Percentiles rank a stretch among this genome's conserved stretches.
phyloP scores from a whole-genome alignment of 1,284 basidiomycete species.

The Omphalotus olearius region DNA sequence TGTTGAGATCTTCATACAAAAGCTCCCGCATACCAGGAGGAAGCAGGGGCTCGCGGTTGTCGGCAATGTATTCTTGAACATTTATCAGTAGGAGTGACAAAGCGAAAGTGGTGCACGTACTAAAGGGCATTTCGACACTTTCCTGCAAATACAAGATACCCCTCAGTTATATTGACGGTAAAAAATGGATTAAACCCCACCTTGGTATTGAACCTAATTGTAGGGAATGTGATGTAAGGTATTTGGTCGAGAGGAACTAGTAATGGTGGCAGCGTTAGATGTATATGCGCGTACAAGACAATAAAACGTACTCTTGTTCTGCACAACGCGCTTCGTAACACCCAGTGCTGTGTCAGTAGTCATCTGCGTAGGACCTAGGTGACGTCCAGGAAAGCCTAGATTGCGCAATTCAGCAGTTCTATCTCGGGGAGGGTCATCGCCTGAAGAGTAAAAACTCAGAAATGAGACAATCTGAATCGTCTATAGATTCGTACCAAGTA shows the following conservation, averaged over 20 bases:
- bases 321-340: constrained; percentile 85
- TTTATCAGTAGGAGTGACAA: background rate
- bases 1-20: constrained; percentile 81
- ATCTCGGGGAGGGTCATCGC: constrained; percentile 89
- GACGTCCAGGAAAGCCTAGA: constrained; percentile 82
- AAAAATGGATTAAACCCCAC: constrained; percentile 3
- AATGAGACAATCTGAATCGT: background rate
- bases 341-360: constrained; percentile 97
- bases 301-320: constrained; percentile 59
- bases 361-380: constrained; percentile 89
- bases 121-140: constrained; percentile 93
- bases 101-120: constrained; percentile 40
- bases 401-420: constrained; percentile 83
- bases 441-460: constrained; percentile 29
- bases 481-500: constrained; percentile 41
- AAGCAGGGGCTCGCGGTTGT: constrained; percentile 60
- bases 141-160: constrained; percentile 43
- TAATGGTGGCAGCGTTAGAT: background rate
- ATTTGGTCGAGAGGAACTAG: constrained; percentile 68
- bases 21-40: constrained; percentile 88
- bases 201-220: constrained; percentile 73
- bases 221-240: constrained; percentile 63
- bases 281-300: background rate
- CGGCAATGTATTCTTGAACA: constrained; percentile 55
- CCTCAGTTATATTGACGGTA: too few species aligned